Base-by-base conservation (phyloP, 495 filamentous ascomycete species). In the Cercophora newfieldiana region DNA sequence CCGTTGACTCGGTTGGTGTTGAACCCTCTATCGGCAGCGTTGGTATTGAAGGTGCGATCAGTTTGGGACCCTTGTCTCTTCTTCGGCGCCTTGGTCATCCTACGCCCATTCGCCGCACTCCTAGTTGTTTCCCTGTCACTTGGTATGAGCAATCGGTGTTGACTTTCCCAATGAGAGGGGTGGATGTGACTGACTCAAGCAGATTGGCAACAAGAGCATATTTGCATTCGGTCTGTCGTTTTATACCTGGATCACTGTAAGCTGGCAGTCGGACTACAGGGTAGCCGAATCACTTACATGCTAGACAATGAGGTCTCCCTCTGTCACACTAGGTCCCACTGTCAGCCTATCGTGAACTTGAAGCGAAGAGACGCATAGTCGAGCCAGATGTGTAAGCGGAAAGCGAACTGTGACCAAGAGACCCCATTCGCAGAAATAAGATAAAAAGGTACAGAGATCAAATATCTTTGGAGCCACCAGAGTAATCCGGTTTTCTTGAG, bases 141-240 rank as follows among this genome's bases (percentile, higher is more conserved):
- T 14, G n/a, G n/a, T 53, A 19, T 22, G 50, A 53, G 25, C 14
- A 5, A 2, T 24, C 28, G 29, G 49, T 31, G 16, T 71, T 68
- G 16, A 62, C 53, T 59, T 49, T 56, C 24, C 10, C 18, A 30
- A 14, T 26, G n/a, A 22, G n/a, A n/a, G 6, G 58, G 33, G 28
- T 22, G 59, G 19, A 10, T 21, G 30, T 25, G 26, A 82, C 83
- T 78, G 68, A 88, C 87, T 90, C 88, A 7, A 91, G 82, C 22
- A 90, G 75, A 71, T 90, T 89, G 30, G 89, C 89, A 37, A 89
- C 83, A 57, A 82, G 81, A 6, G 86, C 88, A 80, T 91, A 91
- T 70, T 83, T 80, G 75, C 89, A 91, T 63, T 87, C 82, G 0
- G 88, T 88, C 77, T 89, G 83, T 16, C 89, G 81, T 75, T 91